These are phyloP conservation scores for Brasilioporus rufonigricans DNA, from an alignment of 768 basidiomycete species.

Conservation along the genomic window DNA sequence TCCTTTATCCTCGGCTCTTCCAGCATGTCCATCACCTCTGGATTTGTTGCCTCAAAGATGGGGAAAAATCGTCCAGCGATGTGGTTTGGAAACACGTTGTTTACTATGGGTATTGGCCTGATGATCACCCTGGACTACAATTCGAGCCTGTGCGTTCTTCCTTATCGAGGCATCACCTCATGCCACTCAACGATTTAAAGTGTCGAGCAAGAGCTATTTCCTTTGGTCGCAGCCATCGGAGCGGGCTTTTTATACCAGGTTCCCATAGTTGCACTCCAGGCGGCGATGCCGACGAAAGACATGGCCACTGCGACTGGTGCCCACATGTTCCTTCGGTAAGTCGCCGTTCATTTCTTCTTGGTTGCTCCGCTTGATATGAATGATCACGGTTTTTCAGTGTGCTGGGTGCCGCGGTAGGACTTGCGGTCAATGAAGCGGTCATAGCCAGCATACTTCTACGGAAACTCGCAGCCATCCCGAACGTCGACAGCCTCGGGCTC, in stretches of 20 bases:
- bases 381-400: constrained; percentile 40
- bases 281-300: constrained; percentile 81
- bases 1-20: constrained; percentile 65
- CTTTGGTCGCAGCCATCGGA: constrained; percentile 64
- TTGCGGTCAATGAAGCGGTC: constrained; percentile 71
- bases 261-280: constrained; percentile 73
- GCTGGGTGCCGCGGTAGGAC: constrained; percentile 70
- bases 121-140: constrained; percentile 64
- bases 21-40: constrained; percentile 50
- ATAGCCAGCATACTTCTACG: no score
- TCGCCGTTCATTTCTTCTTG: background rate
- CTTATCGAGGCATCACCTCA: background rate
- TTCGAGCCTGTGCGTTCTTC: constrained; percentile 44
- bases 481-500: constrained; percentile 18
- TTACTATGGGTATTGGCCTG: constrained; percentile 65
- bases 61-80: constrained; percentile 59
- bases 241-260: constrained; percentile 62
- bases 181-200: constrained; percentile 32
- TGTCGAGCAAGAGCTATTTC: constrained; percentile 59
- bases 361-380: background rate
- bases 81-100: constrained; percentile 59
- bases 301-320: constrained; percentile 81
- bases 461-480: no score
- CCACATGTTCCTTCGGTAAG: constrained; percentile 65
- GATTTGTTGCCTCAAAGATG: constrained; percentile 55